These are phyloP conservation scores for Chrysoporthe deuterocubensis DNA, from an alignment of 2,329 filamentous ascomycete genomes.

Conservation along the genomic window DNA sequence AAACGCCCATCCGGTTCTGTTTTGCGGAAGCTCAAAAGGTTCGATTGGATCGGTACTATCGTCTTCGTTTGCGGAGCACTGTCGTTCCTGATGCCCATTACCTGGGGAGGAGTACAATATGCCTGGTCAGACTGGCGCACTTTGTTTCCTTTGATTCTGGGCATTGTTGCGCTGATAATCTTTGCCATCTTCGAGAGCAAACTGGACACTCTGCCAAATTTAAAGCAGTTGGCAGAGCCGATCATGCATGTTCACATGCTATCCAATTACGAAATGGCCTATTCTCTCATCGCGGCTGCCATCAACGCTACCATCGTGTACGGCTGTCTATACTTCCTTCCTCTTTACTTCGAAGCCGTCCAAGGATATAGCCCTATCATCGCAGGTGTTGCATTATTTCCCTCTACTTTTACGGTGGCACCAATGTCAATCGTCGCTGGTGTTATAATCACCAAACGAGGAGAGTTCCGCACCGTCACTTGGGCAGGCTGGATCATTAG, in stretches of 20 bases:
- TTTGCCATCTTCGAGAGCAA: conserved; percentile 14
- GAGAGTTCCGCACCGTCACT: conserved; percentile 30
- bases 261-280: too few relatives aligned
- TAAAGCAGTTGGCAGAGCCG: too few relatives aligned
- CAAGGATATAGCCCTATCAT: conserved; percentile 27
- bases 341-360: conserved; percentile 33
- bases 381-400: conserved; percentile 31
- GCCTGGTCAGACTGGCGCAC: conserved; percentile 12
- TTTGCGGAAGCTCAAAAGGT: neutral
- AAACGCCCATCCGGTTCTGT: neutral
- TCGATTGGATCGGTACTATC: conserved; percentile 14
- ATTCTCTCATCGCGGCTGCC: too few relatives aligned
- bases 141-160: conserved; percentile 14
- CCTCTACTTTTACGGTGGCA: conserved; percentile 28
- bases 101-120: conserved; percentile 16
- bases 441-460: conserved; percentile 26
- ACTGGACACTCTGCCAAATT: too few relatives aligned
- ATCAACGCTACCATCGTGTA: too few relatives aligned
- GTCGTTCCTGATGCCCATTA: conserved; percentile 8
- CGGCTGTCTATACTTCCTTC: conserved; percentile 24
- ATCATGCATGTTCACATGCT: too few relatives aligned
- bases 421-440: conserved; percentile 29
- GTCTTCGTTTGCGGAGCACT: neutral
- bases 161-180: neutral
- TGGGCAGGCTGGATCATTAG: conserved; percentile 30